Conservation (phyloP, 441 rosid species). For the Pelargonium citronellum region DNA sequence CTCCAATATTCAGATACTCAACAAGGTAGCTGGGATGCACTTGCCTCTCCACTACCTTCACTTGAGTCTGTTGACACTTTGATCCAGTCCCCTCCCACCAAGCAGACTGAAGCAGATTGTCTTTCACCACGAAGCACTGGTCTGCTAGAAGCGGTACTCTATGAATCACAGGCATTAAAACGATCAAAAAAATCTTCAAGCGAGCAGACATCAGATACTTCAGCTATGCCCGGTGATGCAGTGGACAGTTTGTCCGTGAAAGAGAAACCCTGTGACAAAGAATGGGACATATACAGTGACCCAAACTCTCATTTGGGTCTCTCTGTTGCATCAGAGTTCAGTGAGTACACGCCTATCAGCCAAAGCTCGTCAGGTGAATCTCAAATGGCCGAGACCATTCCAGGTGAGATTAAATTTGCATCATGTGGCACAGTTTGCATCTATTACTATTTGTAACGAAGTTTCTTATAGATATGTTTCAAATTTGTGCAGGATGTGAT, state of each 20-base stretch:
- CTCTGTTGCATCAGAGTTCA: conserved; percentile 15
- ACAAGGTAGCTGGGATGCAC: conserved; percentile 14
- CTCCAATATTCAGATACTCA: conserved; percentile 26
- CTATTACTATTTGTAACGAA: background rate
- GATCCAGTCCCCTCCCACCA: conserved; percentile 18
- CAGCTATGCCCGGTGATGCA: conserved; percentile 13
- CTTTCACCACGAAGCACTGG: conserved; percentile 22
- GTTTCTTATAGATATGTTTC: conserved; percentile 5
- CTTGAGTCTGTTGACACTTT: conserved; percentile 21
- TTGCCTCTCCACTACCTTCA: conserved; percentile 17
- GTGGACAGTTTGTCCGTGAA: conserved; percentile 10
- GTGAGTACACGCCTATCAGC: conserved; percentile 14
- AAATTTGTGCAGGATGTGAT: conserved; percentile 17
- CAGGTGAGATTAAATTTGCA: conserved; percentile 9
- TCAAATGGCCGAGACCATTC: background rate
- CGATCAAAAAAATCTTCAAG: conserved; percentile 4
- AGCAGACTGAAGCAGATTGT: conserved; percentile 17
- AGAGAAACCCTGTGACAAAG: conserved; percentile 5
- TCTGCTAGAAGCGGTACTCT: conserved; percentile 24
- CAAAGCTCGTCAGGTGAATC: conserved; percentile 15
- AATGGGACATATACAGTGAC: conserved; percentile 10
- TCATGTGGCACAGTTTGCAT: background rate
- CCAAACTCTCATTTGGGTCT: conserved; percentile 18
- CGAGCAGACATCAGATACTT: background rate
- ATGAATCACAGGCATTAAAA: conserved; percentile 15